Percentiles rank a stretch among this genome's conserved stretches.
Conservation (phyloP, 2,329 filamentous ascomycete genomes). For the Exophiala dermatitidis region DNA sequence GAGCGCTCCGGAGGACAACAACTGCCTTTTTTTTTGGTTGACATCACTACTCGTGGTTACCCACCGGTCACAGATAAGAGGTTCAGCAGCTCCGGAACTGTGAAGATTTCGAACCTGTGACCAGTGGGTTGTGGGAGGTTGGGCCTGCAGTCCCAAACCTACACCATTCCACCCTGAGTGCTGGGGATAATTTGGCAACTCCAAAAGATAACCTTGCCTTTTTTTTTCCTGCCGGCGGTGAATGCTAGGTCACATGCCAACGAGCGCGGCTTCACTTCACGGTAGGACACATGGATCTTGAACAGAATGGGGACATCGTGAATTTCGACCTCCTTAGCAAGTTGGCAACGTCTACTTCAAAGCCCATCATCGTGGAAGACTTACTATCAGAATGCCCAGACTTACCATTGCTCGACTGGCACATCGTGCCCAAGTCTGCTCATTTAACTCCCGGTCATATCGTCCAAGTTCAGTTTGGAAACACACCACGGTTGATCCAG, state of each 20-base stretch:
- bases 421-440: no score
- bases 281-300: no score
- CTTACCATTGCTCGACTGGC: no score
- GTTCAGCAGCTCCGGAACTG: not conserved
- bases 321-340: no score
- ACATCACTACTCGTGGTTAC: not conserved
- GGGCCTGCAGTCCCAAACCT: not conserved
- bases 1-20: not conserved
- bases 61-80: not conserved
- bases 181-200: not conserved
- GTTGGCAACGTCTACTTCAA: no score
- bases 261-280: not conserved
- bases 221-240: not conserved
- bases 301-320: no score
- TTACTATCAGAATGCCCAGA: no score
- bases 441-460: no score
- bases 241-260: not conserved
- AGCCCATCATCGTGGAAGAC: no score
- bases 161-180: not conserved
- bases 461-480: no score
- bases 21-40: not conserved
- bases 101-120: not conserved
- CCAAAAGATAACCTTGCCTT: not conserved
- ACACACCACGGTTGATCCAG: no score
- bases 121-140: not conserved